Base-by-base conservation (phyloP, 108 stramenopile species). In the Cyclotella kingstonii region DNA sequence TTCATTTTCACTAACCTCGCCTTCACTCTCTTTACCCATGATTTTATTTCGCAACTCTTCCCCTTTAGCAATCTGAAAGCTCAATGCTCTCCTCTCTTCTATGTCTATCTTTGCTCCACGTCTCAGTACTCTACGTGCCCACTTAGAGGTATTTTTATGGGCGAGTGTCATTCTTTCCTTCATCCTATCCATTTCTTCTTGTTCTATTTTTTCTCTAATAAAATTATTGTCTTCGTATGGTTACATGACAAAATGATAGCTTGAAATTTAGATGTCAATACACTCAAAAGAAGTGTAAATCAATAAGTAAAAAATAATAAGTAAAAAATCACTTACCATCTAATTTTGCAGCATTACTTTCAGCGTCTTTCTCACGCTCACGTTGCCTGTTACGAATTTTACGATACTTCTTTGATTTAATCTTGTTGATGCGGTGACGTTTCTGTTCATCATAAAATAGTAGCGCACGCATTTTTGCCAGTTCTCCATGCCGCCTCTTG, bases 401-500 rank as follows among this genome's bases (percentile, higher is more conserved):
- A n/a, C 94, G 83, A 64, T 95, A 97, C 72, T 92, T 96, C 63
- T 98, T 98, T 6, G 93, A 95, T 68, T 99, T 99, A 77, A 98
- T 99, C 76, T 98, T 98, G 76, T 99, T 99, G 46, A 97, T 92
- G n/a, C 95, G 95, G 61, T 95, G 92, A 18, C 92, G 84, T 60
- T 98, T 99, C 68, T 95, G 88, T 72, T 99, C 96, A 55, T 97
- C 94, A 78, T 99, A 99, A 66, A 98, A 99, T 90, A 99, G 84
- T 49, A 99, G 84, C 26, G 96, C 95, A 46, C 95, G 74, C 65
- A 99, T 81, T 66, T 96, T 95, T 18, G 96, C 93, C 36, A 99
- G 78, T 67, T 97, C 93, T 9, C 90, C 91, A 19, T 95, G 93
- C 22, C 96, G 72, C 68, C 93, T 90, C 50, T 89, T 83, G 51